Conservation (phyloP, 495 filamentous ascomycete genomes). For the Niebla homalea region DNA sequence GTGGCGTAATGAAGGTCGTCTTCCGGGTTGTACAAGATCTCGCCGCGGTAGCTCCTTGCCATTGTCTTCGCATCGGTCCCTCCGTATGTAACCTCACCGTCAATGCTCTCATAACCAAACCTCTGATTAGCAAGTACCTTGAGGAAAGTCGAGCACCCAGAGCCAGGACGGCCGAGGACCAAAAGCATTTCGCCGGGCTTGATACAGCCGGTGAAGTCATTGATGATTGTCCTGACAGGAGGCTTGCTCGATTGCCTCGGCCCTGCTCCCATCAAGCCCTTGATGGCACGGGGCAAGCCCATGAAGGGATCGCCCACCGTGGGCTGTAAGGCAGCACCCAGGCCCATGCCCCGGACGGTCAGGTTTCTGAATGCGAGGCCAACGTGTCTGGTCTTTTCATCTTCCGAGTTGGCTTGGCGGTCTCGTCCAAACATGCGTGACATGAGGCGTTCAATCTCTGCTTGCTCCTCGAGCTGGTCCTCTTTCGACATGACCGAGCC, state of each 20-base stretch:
- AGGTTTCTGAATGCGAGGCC: constrained; percentile 49
- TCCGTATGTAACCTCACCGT: constrained; percentile 70
- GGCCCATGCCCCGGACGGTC: constrained; percentile 52
- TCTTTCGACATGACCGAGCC: constrained; percentile 11
- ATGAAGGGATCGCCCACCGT: constrained; percentile 52
- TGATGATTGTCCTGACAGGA: constrained; percentile 35
- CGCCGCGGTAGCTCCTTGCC: constrained; percentile 51
- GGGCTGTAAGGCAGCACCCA: constrained; percentile 54
- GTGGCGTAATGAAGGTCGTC: constrained; percentile 68
- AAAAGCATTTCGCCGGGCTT: constrained; percentile 83
- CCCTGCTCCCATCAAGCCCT: constrained; percentile 34
- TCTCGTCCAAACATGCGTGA: constrained; percentile 52
- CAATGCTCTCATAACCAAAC: constrained; percentile 60
- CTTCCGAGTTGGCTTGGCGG: constrained; percentile 47
- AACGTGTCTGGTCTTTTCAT: constrained; percentile 46
- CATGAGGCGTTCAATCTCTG: constrained; percentile 45
- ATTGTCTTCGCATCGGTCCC: constrained; percentile 50
- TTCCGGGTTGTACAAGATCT: constrained; percentile 56
- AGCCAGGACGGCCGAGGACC: constrained; percentile 75
- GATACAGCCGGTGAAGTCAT: constrained; percentile 43
- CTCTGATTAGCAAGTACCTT: constrained; percentile 76
- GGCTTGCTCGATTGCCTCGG: constrained; percentile 30
- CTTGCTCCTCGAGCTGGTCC: constrained; percentile 37
- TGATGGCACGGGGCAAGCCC: constrained; percentile 39
- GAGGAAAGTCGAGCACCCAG: constrained; percentile 78